Percentiles rank a stretch among this genome's conserved stretches.
phyloP scores from a whole-genome alignment of 2,329 filamentous ascomycete species.

The Arthrobotrys pseudoclavata region DNA sequence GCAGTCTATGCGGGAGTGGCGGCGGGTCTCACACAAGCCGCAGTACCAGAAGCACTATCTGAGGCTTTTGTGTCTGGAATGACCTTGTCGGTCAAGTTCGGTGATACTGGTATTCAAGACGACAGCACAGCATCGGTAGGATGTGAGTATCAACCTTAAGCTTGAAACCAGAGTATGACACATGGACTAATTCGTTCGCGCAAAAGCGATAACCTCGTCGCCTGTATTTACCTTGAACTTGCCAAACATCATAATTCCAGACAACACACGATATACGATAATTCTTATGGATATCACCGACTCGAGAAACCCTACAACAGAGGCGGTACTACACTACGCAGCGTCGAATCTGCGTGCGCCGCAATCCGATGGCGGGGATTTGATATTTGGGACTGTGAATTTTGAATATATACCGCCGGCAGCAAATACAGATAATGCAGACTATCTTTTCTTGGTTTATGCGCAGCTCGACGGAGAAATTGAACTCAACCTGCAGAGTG shows the following conservation, averaged over 20 bases:
- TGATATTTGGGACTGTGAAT: constrained; percentile 40
- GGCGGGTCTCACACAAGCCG: constrained; percentile 35
- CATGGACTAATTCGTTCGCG: constrained; percentile 15
- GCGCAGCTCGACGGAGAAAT: constrained; percentile 38
- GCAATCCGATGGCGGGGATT: constrained; percentile 20
- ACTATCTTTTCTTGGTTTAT: constrained; percentile 47
- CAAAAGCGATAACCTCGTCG: constrained; percentile 42
- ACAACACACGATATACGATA: constrained; percentile 55
- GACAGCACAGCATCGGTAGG: constrained; percentile 36
- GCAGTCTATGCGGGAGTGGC: constrained; percentile 40
- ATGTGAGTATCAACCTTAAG: constrained; percentile 37
- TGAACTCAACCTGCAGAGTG: constrained; percentile 40
- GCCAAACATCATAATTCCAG: constrained; percentile 27
- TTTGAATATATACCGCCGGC: constrained; percentile 40
- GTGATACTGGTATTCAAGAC: constrained; percentile 37
- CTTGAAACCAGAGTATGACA: background rate
- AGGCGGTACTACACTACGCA: constrained; percentile 44
- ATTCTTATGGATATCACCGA: constrained; percentile 53
- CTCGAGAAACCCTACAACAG: constrained; percentile 40
- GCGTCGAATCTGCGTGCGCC: constrained; percentile 45
- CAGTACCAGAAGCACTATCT: constrained; percentile 43
- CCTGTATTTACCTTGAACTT: constrained; percentile 48
- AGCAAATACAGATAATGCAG: background rate
- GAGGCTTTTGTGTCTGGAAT: constrained; percentile 51
- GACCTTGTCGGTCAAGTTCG: constrained; percentile 49